Evolutionary conservation across 139 green algal genomes (phyloP).

Genomic region (Pseudopediastrum boryanum): DNA sequence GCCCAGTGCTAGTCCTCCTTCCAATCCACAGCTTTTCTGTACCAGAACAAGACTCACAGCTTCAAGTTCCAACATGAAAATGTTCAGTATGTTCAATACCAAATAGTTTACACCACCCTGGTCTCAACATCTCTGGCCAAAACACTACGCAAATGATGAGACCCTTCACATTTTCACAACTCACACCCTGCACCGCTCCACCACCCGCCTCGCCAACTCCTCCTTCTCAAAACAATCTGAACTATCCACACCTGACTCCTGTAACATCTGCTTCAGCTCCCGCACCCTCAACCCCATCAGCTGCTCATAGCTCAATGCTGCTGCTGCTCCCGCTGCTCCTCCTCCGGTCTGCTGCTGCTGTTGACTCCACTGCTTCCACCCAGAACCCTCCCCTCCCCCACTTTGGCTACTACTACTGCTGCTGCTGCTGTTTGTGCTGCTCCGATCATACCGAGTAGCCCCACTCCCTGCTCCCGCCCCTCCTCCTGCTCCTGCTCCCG

Average conservation of each 20-base stretch:
- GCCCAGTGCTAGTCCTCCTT: too few species aligned
- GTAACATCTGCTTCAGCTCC: conserved; percentile 49
- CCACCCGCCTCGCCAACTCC: conserved; percentile 33
- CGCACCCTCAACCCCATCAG: conserved; percentile 41
- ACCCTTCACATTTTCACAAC: conserved; percentile 4
- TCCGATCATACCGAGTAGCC: neutral
- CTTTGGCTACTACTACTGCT: too few species aligned
- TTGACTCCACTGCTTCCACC: neutral
- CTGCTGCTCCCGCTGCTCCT: conserved; percentile 2
- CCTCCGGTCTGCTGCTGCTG: conserved; percentile 8
- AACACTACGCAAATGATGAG: too few species aligned
- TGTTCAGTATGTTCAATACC: too few species aligned
- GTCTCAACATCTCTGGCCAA: too few species aligned
- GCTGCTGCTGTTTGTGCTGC: neutral
- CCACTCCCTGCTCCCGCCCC: neutral
- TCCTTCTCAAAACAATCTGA: conserved; percentile 61
- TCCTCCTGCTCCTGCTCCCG: conserved; percentile 6
- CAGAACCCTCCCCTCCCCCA: neutral
- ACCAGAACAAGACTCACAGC: too few species aligned
- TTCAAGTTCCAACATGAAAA: too few species aligned
- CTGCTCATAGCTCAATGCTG: conserved; percentile 35
- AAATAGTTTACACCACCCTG: too few species aligned
- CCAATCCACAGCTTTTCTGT: too few species aligned
- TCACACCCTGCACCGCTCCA: conserved; percentile 30
- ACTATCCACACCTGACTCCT: conserved; percentile 42